Percentiles rank a stretch among this genome's conserved stretches.
Evolutionary conservation across 2,329 filamentous ascomycete species (phyloP).

Genomic region (Ceratocystis huliohia): DNA sequence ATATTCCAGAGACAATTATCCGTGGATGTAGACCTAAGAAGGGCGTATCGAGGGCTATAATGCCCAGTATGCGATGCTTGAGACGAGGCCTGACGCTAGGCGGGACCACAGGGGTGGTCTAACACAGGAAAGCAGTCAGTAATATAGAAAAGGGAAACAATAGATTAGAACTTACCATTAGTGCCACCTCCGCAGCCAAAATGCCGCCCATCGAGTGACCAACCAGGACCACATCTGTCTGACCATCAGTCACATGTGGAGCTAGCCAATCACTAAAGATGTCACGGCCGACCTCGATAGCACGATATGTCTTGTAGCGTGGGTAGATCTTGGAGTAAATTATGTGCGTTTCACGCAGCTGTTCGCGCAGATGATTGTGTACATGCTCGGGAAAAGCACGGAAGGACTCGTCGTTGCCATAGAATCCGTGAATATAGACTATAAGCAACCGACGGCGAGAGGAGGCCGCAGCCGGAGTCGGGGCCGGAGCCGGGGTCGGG

Average conservation of each 20-base stretch:
- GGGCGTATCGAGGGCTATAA: conserved; percentile 72
- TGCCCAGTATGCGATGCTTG: conserved; percentile 66
- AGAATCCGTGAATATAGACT: conserved; percentile 81
- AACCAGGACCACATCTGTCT: conserved; percentile 67
- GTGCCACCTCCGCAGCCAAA: conserved; percentile 62
- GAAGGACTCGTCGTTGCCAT: conserved; percentile 80
- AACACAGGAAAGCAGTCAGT: background rate
- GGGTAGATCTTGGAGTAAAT: conserved; percentile 82
- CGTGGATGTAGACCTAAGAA: conserved; percentile 83
- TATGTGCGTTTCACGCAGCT: conserved; percentile 58
- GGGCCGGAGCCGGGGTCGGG: conserved; percentile 4
- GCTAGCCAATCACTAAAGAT: conserved; percentile 73
- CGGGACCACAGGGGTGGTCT: background rate
- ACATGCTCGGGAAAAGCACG: conserved; percentile 78
- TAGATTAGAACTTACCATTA: conserved; percentile 37
- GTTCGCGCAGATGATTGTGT: conserved; percentile 56
- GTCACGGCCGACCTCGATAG: conserved; percentile 60
- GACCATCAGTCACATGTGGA: conserved; percentile 54
- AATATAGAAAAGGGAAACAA: background rate
- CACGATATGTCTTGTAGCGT: conserved; percentile 61
- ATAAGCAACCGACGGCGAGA: conserved; percentile 51
- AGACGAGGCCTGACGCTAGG: conserved; percentile 29
- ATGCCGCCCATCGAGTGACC: conserved; percentile 88
- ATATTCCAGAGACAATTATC: conserved; percentile 68
- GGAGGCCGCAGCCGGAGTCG: conserved; percentile 17